A percentile compares a stretch with the other conserved stretches of the same genome.
Evolutionary conservation across 2,329 filamentous ascomycete species (phyloP).

Genomic region (Fusarium albidum): DNA sequence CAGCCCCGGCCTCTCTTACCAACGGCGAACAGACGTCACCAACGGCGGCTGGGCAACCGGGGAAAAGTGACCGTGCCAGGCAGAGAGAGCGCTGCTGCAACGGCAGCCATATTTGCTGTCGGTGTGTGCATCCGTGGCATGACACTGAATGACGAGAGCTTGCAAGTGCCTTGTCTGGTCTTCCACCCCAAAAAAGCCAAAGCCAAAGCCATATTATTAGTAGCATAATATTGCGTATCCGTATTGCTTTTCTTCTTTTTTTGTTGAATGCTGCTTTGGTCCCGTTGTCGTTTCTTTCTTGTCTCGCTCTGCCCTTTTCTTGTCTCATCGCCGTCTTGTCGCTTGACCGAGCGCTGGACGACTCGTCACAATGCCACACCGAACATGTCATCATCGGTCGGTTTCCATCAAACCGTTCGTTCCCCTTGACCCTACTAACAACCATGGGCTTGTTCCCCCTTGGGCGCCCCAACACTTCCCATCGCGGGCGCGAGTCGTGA

Average conservation of each 20-base stretch:
- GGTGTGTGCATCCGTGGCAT: conserved; percentile 40
- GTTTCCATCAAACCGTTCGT: conserved; percentile 31
- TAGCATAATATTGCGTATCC: conserved; percentile 4
- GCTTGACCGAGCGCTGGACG: conserved; percentile 20
- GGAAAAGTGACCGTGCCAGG: conserved; percentile 31
- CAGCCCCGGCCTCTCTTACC: no score
- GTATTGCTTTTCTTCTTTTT: no score
- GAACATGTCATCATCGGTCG: conserved; percentile 29
- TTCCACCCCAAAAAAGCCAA: not conserved
- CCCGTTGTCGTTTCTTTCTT: conserved; percentile 9
- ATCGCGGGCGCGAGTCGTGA: conserved; percentile 13
- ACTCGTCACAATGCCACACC: conserved; percentile 36
- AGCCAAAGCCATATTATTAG: not conserved
- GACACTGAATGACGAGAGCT: conserved; percentile 39
- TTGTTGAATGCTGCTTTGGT: conserved; percentile 21
- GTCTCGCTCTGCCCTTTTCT: conserved; percentile 20
- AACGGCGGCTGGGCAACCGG: conserved; percentile 31
- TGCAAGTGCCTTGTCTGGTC: conserved; percentile 18
- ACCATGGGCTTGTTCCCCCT: not conserved
- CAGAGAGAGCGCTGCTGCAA: no score
- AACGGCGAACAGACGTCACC: conserved; percentile 36
- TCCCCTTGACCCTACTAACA: conserved; percentile 16
- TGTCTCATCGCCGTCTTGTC: conserved; percentile 32
- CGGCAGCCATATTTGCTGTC: conserved; percentile 26
- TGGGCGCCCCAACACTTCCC: conserved; percentile 6